phyloP scores from a whole-genome alignment of 345 rosid species.

The Mercurialis annua region DNA sequence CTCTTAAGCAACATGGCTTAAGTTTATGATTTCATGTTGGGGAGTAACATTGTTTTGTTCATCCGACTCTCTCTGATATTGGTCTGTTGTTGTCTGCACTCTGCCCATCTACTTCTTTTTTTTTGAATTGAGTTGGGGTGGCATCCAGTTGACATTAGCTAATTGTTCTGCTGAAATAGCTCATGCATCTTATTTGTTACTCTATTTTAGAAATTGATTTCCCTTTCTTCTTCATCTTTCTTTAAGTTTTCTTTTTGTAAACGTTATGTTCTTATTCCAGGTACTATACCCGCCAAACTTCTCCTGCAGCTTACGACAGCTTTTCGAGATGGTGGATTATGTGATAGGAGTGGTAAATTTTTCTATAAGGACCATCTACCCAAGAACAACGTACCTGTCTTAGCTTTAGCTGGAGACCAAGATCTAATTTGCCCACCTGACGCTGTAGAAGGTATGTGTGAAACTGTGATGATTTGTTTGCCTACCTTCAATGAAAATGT shows the following conservation, averaged over 20 bases:
- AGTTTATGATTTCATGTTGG: background rate
- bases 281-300: constrained; percentile 91
- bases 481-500: constrained; percentile 2
- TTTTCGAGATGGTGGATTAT: constrained; percentile 73
- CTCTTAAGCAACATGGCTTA: background rate
- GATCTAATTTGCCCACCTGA: constrained; percentile 92
- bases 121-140: background rate
- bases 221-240: background rate
- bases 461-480: background rate
- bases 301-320: constrained; percentile 90
- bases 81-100: background rate
- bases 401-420: constrained; percentile 89
- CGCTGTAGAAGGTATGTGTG: constrained; percentile 77
- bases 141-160: background rate
- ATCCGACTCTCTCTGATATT: background rate
- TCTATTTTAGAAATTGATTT: constrained; percentile 1
- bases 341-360: constrained; percentile 74
- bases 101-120: background rate
- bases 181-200: background rate
- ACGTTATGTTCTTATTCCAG: constrained; percentile 31
- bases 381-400: constrained; percentile 57
- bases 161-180: background rate
- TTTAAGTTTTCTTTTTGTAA: background rate
- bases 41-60: background rate
- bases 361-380: constrained; percentile 67